Percentiles rank a stretch among this genome's conserved stretches.
These are phyloP conservation scores for Phytophthora constricta DNA, from an alignment of 352 stramenopile species.

Conservation along the genomic window DNA sequence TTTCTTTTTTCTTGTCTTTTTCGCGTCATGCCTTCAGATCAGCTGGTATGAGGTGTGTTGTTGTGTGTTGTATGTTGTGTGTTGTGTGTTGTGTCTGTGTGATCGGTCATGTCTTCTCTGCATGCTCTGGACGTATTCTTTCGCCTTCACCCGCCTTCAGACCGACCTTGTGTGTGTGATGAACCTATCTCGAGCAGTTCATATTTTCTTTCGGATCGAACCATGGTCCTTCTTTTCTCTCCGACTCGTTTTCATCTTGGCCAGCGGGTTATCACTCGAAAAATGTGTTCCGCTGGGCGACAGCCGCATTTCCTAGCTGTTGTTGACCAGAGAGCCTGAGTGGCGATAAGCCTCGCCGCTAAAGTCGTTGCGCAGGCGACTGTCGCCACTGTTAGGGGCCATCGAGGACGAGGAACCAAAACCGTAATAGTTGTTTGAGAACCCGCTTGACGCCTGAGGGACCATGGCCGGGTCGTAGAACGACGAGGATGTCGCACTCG, in stretches of 20 bases:
- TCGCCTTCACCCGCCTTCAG: background rate
- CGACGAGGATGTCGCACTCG: conserved; percentile 28
- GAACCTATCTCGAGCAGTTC: background rate
- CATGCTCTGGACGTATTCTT: background rate
- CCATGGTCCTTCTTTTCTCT: background rate
- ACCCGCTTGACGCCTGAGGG: conserved; percentile 38
- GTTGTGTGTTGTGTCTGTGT: conserved; percentile 18
- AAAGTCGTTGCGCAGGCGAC: conserved; percentile 38
- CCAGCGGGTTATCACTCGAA: background rate
- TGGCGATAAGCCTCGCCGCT: conserved; percentile 48
- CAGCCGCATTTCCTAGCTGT: conserved; percentile 34
- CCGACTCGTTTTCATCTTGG: conserved; percentile 8
- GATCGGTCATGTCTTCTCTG: background rate
- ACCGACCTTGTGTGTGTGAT: background rate
- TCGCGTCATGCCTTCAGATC: conserved; percentile 26
- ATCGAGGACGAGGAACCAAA: conserved; percentile 34
- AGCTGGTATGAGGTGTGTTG: conserved; percentile 26
- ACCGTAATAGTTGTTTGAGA: conserved; percentile 47
- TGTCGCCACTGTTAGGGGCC: conserved; percentile 36
- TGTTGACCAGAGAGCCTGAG: conserved; percentile 56
- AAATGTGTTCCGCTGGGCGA: background rate
- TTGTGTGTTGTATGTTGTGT: conserved; percentile 27
- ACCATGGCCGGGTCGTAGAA: conserved; percentile 69
- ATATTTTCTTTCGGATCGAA: background rate
- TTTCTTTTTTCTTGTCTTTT: conserved; percentile 27